A percentile compares a stretch with the other conserved stretches of the same genome.
phyloP scores from a whole-genome alignment of 2,329 filamentous ascomycete genomes.

The Phialocephala subalpina region DNA sequence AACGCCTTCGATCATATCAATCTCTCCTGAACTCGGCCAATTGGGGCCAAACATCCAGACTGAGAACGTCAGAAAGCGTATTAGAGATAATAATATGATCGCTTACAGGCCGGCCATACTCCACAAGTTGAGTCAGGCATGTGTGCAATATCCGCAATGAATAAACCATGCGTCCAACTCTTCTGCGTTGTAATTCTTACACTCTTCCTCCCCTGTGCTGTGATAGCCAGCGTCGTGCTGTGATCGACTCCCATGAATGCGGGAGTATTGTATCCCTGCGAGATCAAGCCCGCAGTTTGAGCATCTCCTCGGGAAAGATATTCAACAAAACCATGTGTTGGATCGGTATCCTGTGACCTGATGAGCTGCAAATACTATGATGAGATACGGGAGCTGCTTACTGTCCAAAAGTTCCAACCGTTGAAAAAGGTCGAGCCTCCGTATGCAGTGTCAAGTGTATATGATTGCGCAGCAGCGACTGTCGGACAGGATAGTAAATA shows the following conservation, averaged over 20 bases:
- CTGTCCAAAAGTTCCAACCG: neutral
- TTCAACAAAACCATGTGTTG: neutral
- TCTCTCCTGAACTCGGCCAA: conserved; percentile 77
- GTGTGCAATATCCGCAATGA: conserved; percentile 64
- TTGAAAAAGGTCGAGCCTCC: conserved; percentile 1
- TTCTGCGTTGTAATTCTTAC: conserved; percentile 40
- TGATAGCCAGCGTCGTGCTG: neutral
- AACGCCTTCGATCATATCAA: conserved; percentile 83
- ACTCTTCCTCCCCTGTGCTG: neutral
- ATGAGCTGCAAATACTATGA: neutral
- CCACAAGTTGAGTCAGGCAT: conserved; percentile 66
- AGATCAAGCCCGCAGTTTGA: neutral
- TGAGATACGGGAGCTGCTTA: neutral
- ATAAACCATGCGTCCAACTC: conserved; percentile 61
- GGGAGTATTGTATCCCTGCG: neutral
- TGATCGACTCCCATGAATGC: conserved; percentile 3
- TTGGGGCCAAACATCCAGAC: conserved; percentile 58
- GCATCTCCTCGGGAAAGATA: neutral
- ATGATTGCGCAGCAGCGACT: neutral
- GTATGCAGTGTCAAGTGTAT: conserved; percentile 6
- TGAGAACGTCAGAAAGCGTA: neutral
- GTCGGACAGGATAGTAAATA: neutral
- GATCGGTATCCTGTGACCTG: neutral
- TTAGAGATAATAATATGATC: neutral
- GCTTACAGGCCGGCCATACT: conserved; percentile 62